Conservation (phyloP, 1,284 basidiomycete species). For the Hypsizygus ulmarius region DNA sequence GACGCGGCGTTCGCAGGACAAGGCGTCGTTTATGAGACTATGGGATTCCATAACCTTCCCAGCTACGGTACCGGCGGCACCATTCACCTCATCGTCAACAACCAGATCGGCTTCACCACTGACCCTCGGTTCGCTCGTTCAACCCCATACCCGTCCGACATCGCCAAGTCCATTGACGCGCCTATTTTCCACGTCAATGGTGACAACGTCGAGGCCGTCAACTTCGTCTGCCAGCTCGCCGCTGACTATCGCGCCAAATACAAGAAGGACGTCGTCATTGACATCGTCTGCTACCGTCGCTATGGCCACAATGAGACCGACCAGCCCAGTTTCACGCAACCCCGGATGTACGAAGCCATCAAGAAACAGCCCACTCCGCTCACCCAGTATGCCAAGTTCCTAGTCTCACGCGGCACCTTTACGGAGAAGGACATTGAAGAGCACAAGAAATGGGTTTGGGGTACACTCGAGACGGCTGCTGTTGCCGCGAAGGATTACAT, state of each 20-base stretch:
- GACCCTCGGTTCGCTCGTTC: conserved; percentile 97
- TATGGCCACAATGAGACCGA: conserved; percentile 99
- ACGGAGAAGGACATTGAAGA: conserved; percentile 96
- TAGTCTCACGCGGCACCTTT: conserved; percentile 92
- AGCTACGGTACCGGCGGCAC: conserved; percentile 98
- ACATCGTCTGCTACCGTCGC: conserved; percentile 98
- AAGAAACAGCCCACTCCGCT: conserved; percentile 92
- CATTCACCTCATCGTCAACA: conserved; percentile 98
- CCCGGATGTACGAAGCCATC: conserved; percentile 98
- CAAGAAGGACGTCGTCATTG: conserved; percentile 98
- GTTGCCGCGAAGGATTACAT: conserved; percentile 92
- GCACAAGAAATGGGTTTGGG: conserved; percentile 99
- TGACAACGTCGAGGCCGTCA: conserved; percentile 98
- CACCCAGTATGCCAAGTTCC: conserved; percentile 88
- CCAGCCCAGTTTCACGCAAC: conserved; percentile 98
- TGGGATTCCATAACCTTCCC: conserved; percentile 96
- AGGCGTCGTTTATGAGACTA: conserved; percentile 98
- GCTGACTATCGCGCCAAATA: conserved; percentile 98
- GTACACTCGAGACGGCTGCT: conserved; percentile 94
- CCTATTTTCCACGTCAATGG: conserved; percentile 99
- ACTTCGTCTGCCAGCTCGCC: conserved; percentile 96
- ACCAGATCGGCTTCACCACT: conserved; percentile 99
- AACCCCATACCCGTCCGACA: conserved; percentile 98
- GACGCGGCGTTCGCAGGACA: conserved; percentile 99
- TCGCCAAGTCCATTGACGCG: conserved; percentile 97